Base-by-base conservation (phyloP, 139 green algal genomes). In the Coelastrella sp. region DNA sequence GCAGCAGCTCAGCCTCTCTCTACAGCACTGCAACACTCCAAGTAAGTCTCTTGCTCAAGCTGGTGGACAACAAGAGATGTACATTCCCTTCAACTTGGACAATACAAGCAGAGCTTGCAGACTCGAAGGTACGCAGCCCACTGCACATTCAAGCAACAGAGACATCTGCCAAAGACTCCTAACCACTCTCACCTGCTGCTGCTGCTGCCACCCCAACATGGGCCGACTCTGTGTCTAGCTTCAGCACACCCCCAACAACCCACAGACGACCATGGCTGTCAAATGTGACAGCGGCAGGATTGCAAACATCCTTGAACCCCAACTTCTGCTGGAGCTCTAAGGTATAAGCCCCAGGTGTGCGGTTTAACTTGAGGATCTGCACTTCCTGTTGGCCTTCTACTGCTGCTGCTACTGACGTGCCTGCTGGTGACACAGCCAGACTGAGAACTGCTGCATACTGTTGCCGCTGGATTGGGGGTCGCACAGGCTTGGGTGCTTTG, bases 281-380 rank as follows among this genome's bases (percentile, higher is more conserved):
- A 92, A 96, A 96, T 17, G 82, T 65, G 11, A 96, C 79, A 35
- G 89, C 91, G 9, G 91, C 92, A 35, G 94, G 94, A 61, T 95
- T 89, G 15, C 82, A 73, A n/a, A 93, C 84, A 81, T 91, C 94
- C 6, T 80, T 56, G 65, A 96, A 89, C 19, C 76, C 66, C 82
- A 96, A 59, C 58, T 84, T 82, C 88, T 96, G 93, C 66, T 24
- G 75, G 76, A 90, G 91, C 27, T 75, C 66, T 72, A 93, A 61
- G 14, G 49, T 68, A 25, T 76, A 76, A 49, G 15, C 68, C 6
- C 60, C 78, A 63, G 59, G 49, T 7, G 49, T 68, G 65, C n/a
- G 22, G 72, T 87, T 57, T 27, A 95, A 59, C 0, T 6, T 7
- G 70, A 96, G 75, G 56, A 94, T 85, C 80, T 90, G 89, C 49